Evolutionary conservation across 495 filamentous ascomycete genomes (phyloP).

Genomic region (Neurospora sublineolata): DNA sequence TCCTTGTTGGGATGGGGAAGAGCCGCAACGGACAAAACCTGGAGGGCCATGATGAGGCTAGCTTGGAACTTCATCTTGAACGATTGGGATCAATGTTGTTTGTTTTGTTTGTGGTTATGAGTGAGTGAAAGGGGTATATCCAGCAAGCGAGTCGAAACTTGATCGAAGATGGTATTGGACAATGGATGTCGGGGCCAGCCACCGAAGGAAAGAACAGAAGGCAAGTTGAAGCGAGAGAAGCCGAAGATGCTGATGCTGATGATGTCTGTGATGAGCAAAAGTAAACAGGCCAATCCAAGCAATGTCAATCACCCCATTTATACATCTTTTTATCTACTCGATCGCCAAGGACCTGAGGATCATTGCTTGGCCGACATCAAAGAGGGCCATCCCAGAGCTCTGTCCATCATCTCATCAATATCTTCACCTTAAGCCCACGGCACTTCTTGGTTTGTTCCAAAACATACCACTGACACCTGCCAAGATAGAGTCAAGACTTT

Average conservation of each 20-base stretch:
- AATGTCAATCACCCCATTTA: background rate
- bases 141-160: background rate
- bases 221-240: background rate
- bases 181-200: background rate
- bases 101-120: background rate
- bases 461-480: background rate
- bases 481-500: background rate
- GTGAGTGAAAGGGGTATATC: background rate
- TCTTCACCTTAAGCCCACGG: background rate
- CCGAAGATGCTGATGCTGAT: background rate
- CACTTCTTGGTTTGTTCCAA: background rate
- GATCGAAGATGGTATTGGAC: background rate
- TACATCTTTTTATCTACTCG: background rate
- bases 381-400: background rate
- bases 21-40: conserved; percentile 16
- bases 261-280: background rate
- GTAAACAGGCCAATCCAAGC: background rate
- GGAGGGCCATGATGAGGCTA: conserved; percentile 14
- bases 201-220: background rate
- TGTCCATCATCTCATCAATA: background rate
- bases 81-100: background rate
- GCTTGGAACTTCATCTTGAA: conserved; percentile 17
- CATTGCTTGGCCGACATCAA: background rate
- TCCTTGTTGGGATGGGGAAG: conserved; percentile 8
- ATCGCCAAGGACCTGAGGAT: background rate